Evolutionary conservation across 768 basidiomycete species (phyloP).

Genomic region (Cytidiella melzeri): DNA sequence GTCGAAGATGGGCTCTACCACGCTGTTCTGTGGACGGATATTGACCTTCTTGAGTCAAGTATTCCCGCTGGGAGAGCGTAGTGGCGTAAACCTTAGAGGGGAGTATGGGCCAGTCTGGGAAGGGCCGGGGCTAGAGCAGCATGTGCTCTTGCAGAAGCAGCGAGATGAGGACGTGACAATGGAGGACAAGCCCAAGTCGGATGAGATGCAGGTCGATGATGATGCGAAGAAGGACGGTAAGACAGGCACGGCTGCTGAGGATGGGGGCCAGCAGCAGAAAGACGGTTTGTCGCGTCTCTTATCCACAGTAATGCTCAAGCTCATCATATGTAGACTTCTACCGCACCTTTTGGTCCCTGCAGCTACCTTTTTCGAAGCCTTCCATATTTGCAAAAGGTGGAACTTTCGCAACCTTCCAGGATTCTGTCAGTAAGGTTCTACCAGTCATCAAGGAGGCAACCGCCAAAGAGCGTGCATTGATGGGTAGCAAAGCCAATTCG

Average conservation of each 20-base stretch:
- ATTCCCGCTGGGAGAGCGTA: constrained; percentile 83
- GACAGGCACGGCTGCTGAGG: constrained; percentile 7
- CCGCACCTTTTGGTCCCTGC: constrained; percentile 85
- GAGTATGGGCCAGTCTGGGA: constrained; percentile 82
- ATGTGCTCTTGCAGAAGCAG: neutral
- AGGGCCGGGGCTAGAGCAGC: constrained; percentile 38
- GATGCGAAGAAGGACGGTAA: constrained; percentile 19
- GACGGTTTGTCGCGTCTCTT: constrained; percentile 37
- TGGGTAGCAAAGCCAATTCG: constrained; percentile 56
- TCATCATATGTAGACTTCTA: constrained; percentile 55
- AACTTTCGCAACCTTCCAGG: constrained; percentile 60
- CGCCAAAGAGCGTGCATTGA: constrained; percentile 82
- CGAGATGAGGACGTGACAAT: constrained; percentile 29
- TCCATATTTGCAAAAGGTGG: constrained; percentile 53
- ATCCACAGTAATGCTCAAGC: neutral
- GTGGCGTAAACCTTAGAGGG: constrained; percentile 87
- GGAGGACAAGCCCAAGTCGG: constrained; percentile 28
- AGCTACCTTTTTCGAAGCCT: constrained; percentile 80
- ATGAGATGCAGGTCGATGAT: constrained; percentile 63
- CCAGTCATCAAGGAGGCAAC: constrained; percentile 82
- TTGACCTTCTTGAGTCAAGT: constrained; percentile 80
- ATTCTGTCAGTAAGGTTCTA: constrained; percentile 64
- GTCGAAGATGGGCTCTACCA: constrained; percentile 80
- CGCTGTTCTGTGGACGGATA: constrained; percentile 86
- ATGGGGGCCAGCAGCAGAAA: constrained; percentile 48